A percentile compares a stretch with the other conserved stretches of the same genome.
These are phyloP conservation scores for Cyclotella baltica DNA, from an alignment of 108 stramenopile species.

Conservation along the genomic window DNA sequence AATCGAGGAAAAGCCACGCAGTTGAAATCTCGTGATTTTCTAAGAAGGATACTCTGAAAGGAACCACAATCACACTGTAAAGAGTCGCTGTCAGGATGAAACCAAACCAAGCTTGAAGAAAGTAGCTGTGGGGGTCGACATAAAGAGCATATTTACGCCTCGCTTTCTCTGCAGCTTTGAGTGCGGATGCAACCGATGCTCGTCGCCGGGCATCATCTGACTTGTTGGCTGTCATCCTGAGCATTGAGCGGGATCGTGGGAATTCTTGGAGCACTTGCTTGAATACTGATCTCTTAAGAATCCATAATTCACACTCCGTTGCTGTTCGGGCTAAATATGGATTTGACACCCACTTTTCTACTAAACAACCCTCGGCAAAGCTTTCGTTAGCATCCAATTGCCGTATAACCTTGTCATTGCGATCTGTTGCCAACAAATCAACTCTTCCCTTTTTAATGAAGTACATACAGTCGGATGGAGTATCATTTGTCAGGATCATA, in stretches of 20 bases:
- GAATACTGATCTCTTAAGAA: constrained; percentile 45
- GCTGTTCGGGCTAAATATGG: constrained; percentile 53
- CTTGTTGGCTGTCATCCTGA: constrained; percentile 22
- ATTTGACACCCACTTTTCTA: constrained; percentile 45
- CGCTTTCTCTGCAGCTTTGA: constrained; percentile 27
- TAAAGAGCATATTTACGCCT: constrained; percentile 14
- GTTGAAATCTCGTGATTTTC: constrained; percentile 47
- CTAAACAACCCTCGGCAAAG: constrained; percentile 58
- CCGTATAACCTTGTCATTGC: constrained; percentile 22
- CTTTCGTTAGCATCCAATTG: constrained; percentile 43
- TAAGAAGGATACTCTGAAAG: constrained; percentile 53
- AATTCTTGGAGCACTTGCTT: constrained; percentile 42
- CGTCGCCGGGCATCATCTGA: constrained; percentile 30
- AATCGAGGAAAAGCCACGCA: constrained; percentile 48
- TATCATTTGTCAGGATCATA: constrained; percentile 35
- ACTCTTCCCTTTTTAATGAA: constrained; percentile 62
- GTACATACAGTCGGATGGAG: constrained; percentile 52
- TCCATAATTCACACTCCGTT: constrained; percentile 61
- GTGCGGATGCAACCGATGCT: constrained; percentile 16
- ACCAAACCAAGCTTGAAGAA: constrained; percentile 54
- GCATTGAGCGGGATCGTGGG: constrained; percentile 34
- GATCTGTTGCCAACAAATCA: constrained; percentile 38
- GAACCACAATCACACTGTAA: constrained; percentile 45
- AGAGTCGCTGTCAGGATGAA: constrained; percentile 46
- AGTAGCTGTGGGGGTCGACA: constrained; percentile 51